phyloP scores from a whole-genome alignment of 1,284 basidiomycete genomes.

The Sporisorium iseilematis-ciliati region DNA sequence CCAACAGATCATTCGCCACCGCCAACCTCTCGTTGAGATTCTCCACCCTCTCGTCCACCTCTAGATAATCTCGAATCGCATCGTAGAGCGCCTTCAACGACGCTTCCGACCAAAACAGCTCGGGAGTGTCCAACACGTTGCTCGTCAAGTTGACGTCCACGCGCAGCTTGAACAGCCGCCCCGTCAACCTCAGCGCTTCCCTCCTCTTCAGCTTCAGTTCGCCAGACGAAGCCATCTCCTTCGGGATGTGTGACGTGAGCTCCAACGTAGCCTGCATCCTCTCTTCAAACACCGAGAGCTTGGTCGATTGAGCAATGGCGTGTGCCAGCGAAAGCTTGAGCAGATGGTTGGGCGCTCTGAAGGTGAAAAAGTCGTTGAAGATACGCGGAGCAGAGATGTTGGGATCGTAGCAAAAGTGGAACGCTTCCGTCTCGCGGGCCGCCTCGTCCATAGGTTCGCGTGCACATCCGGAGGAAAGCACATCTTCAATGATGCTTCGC shows the following conservation, averaged over 20 bases:
- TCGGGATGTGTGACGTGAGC: constrained; percentile 84
- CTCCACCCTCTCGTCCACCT: constrained; percentile 85
- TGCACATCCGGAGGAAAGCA: constrained; percentile 63
- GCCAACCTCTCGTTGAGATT: constrained; percentile 89
- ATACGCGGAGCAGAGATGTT: constrained; percentile 81
- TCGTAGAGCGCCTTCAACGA: constrained; percentile 89
- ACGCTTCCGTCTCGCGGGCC: constrained; percentile 64
- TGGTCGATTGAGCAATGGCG: constrained; percentile 92
- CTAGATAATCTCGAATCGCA: constrained; percentile 93
- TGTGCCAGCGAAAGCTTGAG: constrained; percentile 86
- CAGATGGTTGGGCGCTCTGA: constrained; percentile 76
- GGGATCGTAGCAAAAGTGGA: constrained; percentile 77
- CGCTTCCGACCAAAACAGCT: constrained; percentile 95
- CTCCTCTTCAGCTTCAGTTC: constrained; percentile 81
- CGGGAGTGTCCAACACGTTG: constrained; percentile 91
- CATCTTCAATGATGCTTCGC: constrained; percentile 63
- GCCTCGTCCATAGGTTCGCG: constrained; percentile 54
- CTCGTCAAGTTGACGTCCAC: constrained; percentile 91
- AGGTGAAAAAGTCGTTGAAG: constrained; percentile 85
- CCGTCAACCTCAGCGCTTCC: constrained; percentile 88
- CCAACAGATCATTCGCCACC: constrained; percentile 78
- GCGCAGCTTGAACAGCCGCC: constrained; percentile 86
- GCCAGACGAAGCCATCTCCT: constrained; percentile 84
- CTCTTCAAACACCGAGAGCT: constrained; percentile 88
- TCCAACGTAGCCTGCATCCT: constrained; percentile 83